phyloP scores from a whole-genome alignment of 805 yeast genomes.

The Metschnikowia lachancei region DNA sequence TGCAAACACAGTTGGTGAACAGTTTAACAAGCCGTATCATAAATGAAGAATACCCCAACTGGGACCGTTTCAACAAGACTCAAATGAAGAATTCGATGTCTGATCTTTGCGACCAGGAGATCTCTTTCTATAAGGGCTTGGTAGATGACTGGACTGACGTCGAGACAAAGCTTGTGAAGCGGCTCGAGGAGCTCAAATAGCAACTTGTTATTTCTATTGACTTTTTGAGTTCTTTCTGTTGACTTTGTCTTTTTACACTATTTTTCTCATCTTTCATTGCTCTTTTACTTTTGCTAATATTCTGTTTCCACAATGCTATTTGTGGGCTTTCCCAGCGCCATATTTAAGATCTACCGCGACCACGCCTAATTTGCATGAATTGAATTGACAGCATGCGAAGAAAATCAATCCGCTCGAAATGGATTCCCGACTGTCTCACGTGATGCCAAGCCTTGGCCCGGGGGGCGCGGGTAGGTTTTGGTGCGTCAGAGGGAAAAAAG shows the following conservation, averaged over 20 bases:
- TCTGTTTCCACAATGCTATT: too few relatives aligned
- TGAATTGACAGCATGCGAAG: too few relatives aligned
- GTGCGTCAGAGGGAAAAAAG: background rate
- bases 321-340: background rate
- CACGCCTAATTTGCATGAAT: background rate
- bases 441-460: background rate
- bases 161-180: conserved; percentile 29
- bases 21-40: conserved; percentile 47
- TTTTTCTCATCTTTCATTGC: background rate
- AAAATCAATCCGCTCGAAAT: background rate
- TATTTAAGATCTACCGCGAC: background rate
- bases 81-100: conserved; percentile 73
- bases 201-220: background rate
- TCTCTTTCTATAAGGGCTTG: conserved; percentile 65
- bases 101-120: conserved; percentile 72
- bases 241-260: background rate
- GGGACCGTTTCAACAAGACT: conserved; percentile 74
- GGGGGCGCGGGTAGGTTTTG: background rate
- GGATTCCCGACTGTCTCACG: background rate
- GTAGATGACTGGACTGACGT: conserved; percentile 69
- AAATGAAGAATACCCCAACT: conserved; percentile 54
- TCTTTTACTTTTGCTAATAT: background rate
- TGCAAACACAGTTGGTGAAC: conserved; percentile 45
- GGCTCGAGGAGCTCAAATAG: conserved; percentile 19
- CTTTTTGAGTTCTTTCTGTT: background rate